Conservation (phyloP, 768 basidiomycete species). For the Solioccasus polychromus region DNA sequence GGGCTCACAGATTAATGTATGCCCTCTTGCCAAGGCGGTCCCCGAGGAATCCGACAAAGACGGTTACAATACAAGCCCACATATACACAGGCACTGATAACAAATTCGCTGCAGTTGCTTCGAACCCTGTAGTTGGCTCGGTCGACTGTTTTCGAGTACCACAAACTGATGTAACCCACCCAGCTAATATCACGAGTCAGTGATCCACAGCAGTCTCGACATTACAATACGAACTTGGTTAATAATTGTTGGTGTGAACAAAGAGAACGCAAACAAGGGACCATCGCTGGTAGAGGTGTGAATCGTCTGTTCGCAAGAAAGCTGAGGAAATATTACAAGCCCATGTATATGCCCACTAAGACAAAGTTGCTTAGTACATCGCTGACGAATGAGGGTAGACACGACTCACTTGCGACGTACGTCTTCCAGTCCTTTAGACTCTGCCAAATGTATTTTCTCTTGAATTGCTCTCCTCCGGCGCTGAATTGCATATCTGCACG, state of each 20-base stretch:
- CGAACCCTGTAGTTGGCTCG: conserved; percentile 42
- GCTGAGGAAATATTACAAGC: conserved; percentile 46
- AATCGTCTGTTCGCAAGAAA: not conserved
- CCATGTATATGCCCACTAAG: conserved; percentile 68
- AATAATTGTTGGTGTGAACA: conserved; percentile 46
- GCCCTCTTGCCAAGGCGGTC: conserved; percentile 57
- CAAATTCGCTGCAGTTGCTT: conserved; percentile 65
- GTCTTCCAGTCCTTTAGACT: conserved; percentile 72
- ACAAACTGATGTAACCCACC: conserved; percentile 11
- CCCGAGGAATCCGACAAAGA: conserved; percentile 56
- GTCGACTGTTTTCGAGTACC: not conserved
- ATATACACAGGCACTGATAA: conserved; percentile 77
- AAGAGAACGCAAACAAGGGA: conserved; percentile 54
- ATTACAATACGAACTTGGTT: conserved; percentile 43
- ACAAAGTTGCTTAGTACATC: not conserved
- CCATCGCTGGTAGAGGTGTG: conserved; percentile 36
- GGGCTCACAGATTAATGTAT: conserved; percentile 57
- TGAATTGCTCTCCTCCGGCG: conserved; percentile 57
- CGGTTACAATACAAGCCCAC: conserved; percentile 69
- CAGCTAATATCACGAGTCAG: conserved; percentile 8
- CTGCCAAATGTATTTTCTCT: conserved; percentile 53
- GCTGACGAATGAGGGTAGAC: conserved; percentile 1
- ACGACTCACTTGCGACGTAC: conserved; percentile 58
- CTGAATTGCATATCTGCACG: conserved; percentile 64
- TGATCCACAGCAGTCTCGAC: not conserved